Evolutionary conservation across 2,329 filamentous ascomycete genomes (phyloP).

Genomic region (Colletotrichum tofieldiae): DNA sequence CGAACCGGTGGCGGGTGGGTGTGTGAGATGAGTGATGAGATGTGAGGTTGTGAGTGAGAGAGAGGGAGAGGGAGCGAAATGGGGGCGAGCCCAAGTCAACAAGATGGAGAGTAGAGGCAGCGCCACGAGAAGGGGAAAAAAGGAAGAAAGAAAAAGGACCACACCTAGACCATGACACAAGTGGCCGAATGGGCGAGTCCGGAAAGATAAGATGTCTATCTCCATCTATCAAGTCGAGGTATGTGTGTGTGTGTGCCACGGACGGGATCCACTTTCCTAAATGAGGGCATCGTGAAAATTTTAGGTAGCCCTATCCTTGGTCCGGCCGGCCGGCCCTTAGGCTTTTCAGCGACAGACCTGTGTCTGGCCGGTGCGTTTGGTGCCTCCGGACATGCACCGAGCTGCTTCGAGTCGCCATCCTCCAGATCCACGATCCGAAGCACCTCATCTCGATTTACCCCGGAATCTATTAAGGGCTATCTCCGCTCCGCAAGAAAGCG

Average conservation of each 20-base stretch:
- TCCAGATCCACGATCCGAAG: not conserved
- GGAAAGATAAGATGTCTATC: slow-evolving; percentile 3
- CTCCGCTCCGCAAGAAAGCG: not conserved
- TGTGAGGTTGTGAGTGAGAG: too few species aligned
- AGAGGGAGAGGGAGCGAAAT: not conserved
- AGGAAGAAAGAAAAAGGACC: not conserved
- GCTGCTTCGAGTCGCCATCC: not conserved
- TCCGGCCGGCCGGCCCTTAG: not conserved
- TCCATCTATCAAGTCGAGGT: slow-evolving; percentile 6
- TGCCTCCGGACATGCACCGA: not conserved
- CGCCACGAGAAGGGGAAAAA: not conserved
- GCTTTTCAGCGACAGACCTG: not conserved
- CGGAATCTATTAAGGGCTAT: not conserved
- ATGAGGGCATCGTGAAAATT: slow-evolving; percentile 43
- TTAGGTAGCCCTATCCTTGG: slow-evolving; percentile 36
- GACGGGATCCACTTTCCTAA: slow-evolving; percentile 28
- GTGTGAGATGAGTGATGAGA: not conserved
- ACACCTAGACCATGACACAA: not conserved
- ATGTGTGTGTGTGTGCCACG: not conserved
- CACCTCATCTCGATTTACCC: slow-evolving; percentile 26
- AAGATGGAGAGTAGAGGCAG: too few species aligned
- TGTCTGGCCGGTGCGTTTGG: not conserved
- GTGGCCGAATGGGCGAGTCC: not conserved
- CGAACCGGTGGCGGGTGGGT: not conserved
- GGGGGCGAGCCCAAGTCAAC: not conserved